phyloP scores from a whole-genome alignment of 2,329 filamentous ascomycete genomes.

The Orbilia quercus region DNA sequence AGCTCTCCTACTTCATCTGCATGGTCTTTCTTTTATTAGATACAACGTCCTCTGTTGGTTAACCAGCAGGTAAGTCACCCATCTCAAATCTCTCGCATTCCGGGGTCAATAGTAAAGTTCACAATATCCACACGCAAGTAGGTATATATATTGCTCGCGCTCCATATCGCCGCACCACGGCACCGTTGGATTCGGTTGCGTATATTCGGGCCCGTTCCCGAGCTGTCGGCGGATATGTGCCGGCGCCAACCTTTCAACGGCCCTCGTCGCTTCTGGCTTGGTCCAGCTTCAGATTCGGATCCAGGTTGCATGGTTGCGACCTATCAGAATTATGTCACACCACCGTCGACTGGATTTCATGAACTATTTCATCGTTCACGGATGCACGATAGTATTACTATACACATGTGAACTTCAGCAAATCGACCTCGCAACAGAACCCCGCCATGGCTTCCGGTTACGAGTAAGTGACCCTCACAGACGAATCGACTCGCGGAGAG shows the following conservation, averaged over 20 bases:
- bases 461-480: conserved; percentile 13
- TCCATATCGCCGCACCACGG: no score
- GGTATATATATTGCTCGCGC: no score
- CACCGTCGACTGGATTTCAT: neutral
- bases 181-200: no score
- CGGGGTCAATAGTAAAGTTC: no score
- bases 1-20: no score
- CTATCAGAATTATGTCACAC: neutral
- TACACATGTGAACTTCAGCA: neutral
- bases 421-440: neutral
- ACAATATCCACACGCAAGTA: no score
- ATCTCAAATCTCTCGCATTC: no score
- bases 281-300: neutral
- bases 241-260: neutral
- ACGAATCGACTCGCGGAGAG: neutral
- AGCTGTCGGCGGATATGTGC: neutral
- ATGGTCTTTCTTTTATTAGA: no score
- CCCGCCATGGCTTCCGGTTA: conserved; percentile 7
- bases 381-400: neutral
- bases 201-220: no score
- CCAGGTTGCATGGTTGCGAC: no score
- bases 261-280: neutral
- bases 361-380: neutral
- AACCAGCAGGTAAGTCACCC: no score
- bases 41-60: no score